Base-by-base conservation (phyloP, 345 rosid genomes). In the Eucalyptus polybractea region DNA sequence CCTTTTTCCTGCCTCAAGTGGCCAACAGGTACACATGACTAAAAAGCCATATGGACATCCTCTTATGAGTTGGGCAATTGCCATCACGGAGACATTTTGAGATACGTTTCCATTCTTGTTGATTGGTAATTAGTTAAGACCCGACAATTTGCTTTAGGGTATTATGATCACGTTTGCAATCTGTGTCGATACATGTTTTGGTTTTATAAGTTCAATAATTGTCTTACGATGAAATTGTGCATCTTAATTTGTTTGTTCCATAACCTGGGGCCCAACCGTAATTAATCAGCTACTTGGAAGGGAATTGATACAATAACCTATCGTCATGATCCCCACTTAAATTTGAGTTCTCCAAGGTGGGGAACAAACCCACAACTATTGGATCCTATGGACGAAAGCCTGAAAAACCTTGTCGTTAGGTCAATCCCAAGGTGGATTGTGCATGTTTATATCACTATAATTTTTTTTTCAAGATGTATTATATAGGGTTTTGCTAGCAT, bases 1-100 rank as follows among this genome's bases (percentile, higher is more conserved):
- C 37, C 81, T 60, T 33, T 87, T 87, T 62, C 12, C 69, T 27
- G 42, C 47, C 47, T 90, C 29, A 89, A 94, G 95, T 95, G 95
- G 96, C 96, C 87, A 95, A 95, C 95, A 94, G 89, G 92, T 90
- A 92, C 93, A 92, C 92, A 90, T 90, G 91, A 91, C 86, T 86
- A 40, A 91, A 90, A 53, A 37, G 47, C 47, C 85, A 40, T 40
- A 40, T 76, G 85, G 47, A 76, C 85, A 76, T 76, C 47, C 47
- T 37, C 47, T 76, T 25, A 76, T 40, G 47, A 76, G 85, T 40
- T 76, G 85, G 47, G 29, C 47, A 40, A 22, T 76, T 76, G 85
- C 45, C 85, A 76, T 76, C 47, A 40, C 85, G 85, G 85, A 42
- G 85, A 76, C 47, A 76, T 76, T 76, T 76, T 21, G 27, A 40